phyloP scores from a whole-genome alignment of 768 basidiomycete genomes.

The Lactarius indigo region DNA sequence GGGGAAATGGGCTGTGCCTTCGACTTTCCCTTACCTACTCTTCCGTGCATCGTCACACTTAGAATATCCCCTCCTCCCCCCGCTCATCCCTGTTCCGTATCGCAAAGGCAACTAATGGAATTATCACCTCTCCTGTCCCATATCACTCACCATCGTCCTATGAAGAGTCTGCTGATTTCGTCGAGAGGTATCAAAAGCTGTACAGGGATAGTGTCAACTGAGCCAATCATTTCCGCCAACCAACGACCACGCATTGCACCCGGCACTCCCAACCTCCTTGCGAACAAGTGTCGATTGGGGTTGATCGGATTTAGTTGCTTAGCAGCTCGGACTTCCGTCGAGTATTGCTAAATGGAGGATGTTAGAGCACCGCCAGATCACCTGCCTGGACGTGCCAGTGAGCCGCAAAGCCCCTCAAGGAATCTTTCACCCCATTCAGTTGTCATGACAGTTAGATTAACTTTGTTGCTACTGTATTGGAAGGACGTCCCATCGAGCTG shows the following conservation, averaged over 20 bases:
- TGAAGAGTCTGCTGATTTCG: not conserved
- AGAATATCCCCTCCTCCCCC: not conserved
- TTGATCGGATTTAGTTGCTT: not conserved
- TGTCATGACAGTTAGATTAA: not conserved
- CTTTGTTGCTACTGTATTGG: not conserved
- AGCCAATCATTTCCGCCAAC: not conserved
- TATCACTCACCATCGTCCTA: not conserved
- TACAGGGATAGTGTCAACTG: not conserved
- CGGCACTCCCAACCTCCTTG: not conserved
- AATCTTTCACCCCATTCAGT: not conserved
- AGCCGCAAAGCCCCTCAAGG: not conserved
- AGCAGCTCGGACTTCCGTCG: not conserved
- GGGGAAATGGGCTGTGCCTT: not conserved
- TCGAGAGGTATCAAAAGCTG: not conserved
- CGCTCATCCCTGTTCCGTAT: conserved; percentile 11
- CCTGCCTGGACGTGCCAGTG: not conserved
- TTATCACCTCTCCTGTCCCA: not conserved
- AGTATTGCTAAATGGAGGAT: not conserved
- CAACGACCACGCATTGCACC: not conserved
- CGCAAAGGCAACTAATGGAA: not conserved
- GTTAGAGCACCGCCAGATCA: not conserved
- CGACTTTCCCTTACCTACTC: not conserved
- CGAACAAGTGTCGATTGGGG: not conserved
- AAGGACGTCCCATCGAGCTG: not conserved
- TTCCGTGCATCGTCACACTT: not conserved